Conservation (phyloP, 495 filamentous ascomycete genomes). For the Aspergillus mulundensis region DNA sequence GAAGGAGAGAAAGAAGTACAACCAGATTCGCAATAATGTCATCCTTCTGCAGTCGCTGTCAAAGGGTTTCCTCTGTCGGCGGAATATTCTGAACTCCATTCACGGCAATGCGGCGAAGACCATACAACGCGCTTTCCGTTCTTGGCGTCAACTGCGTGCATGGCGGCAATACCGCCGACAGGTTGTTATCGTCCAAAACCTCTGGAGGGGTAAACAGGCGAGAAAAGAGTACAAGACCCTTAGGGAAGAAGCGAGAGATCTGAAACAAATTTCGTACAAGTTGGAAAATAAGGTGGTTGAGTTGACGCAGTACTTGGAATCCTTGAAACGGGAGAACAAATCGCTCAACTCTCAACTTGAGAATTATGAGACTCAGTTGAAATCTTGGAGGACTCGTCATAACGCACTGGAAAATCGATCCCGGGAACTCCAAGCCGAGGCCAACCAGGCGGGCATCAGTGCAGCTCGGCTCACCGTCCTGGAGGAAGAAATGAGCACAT, state of each 20-base stretch:
- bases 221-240: slow-evolving; percentile 80
- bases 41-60: slow-evolving; percentile 82
- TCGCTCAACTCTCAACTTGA: slow-evolving; percentile 81
- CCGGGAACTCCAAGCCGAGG: slow-evolving; percentile 92
- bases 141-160: slow-evolving; percentile 66
- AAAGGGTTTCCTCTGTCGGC: slow-evolving; percentile 85
- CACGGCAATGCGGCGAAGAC: slow-evolving; percentile 86
- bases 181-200: slow-evolving; percentile 83
- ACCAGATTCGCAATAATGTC: slow-evolving; percentile 70
- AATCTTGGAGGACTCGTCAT: slow-evolving; percentile 88
- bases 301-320: slow-evolving; percentile 87
- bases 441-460: slow-evolving; percentile 94
- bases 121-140: slow-evolving; percentile 89
- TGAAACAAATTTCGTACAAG: slow-evolving; percentile 99
- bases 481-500: slow-evolving; percentile 88
- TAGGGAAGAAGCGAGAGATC: slow-evolving; percentile 91
- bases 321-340: slow-evolving; percentile 91
- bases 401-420: slow-evolving; percentile 85
- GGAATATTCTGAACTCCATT: slow-evolving; percentile 85
- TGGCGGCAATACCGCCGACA: slow-evolving; percentile 89
- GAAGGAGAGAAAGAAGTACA: slow-evolving; percentile 76
- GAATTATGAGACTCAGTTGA: slow-evolving; percentile 93
- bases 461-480: slow-evolving; percentile 81
- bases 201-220: slow-evolving; percentile 86
- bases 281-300: slow-evolving; percentile 99